Evolutionary conservation across 371 early-diverging fungal genomes (phyloP).

Genomic region (Furculomyces boomerangus): DNA sequence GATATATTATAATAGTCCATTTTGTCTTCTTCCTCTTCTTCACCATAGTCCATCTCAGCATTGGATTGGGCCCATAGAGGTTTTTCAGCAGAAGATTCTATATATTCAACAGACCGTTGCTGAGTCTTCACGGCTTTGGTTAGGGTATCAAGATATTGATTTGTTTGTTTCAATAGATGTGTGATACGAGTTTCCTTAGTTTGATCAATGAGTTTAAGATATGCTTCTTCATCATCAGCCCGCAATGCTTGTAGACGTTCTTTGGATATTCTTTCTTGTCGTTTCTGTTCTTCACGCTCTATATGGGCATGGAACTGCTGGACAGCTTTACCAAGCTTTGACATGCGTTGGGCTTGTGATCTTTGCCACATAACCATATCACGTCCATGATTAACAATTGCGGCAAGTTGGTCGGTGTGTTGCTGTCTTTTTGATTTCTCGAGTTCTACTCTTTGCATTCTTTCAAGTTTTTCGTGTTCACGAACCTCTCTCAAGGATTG

Average conservation of each 20-base stretch:
- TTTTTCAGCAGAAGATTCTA: background rate
- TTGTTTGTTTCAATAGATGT: constrained; percentile 72
- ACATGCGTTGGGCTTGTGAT: constrained; percentile 38
- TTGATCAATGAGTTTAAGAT: constrained; percentile 78
- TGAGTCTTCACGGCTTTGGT: constrained; percentile 15
- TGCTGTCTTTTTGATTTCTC: constrained; percentile 70
- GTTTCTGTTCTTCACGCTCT: constrained; percentile 80
- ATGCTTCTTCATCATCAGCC: constrained; percentile 85
- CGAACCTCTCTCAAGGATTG: constrained; percentile 75
- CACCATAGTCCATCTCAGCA: constrained; percentile 32
- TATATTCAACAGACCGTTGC: constrained; percentile 34
- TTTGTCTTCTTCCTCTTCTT: constrained; percentile 23
- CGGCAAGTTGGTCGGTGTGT: constrained; percentile 54
- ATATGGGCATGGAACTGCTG: constrained; percentile 54
- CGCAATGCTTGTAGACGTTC: constrained; percentile 89
- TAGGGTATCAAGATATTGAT: constrained; percentile 61
- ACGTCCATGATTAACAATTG: constrained; percentile 53
- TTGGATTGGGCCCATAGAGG: constrained; percentile 15
- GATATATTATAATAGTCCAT: constrained; percentile 34
- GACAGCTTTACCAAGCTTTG: constrained; percentile 56
- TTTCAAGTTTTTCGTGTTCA: constrained; percentile 77
- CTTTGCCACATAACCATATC: constrained; percentile 52
- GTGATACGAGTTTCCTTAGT: constrained; percentile 87
- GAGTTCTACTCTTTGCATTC: constrained; percentile 68
- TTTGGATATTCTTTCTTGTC: constrained; percentile 55